These are phyloP conservation scores for Lobosporangium transversale DNA, from an alignment of 192 early-diverging fungal genomes.

Conservation along the genomic window DNA sequence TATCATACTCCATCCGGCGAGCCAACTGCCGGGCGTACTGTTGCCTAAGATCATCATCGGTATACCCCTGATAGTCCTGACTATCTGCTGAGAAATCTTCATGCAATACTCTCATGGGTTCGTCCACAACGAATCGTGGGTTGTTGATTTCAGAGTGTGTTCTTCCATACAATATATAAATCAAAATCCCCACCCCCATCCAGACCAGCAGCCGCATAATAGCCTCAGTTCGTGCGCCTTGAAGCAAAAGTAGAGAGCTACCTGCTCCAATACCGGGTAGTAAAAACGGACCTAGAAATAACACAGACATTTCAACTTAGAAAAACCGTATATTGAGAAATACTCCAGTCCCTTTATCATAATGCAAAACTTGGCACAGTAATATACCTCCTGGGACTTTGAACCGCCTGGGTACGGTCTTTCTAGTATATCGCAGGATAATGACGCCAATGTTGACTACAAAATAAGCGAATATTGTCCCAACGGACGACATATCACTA, in stretches of 20 bases:
- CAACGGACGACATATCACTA: constrained; percentile 87
- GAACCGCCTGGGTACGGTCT: constrained; percentile 75
- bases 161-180: constrained; percentile 77
- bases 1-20: constrained; percentile 28
- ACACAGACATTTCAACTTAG: not conserved
- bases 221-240: constrained; percentile 69
- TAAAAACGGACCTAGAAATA: constrained; percentile 58
- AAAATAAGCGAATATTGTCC: constrained; percentile 88
- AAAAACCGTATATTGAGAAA: too few species aligned
- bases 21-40: constrained; percentile 39
- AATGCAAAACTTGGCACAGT: too few species aligned
- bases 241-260: constrained; percentile 72
- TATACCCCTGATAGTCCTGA: constrained; percentile 33
- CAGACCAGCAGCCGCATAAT: constrained; percentile 81
- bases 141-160: constrained; percentile 65
- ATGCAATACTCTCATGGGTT: constrained; percentile 41
- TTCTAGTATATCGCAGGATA: constrained; percentile 79
- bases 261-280: constrained; percentile 71
- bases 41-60: constrained; percentile 43
- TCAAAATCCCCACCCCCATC: constrained; percentile 78
- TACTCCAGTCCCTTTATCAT: too few species aligned
- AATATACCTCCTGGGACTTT: constrained; percentile 74
- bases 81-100: constrained; percentile 32
- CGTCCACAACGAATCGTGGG: constrained; percentile 22
- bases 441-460: constrained; percentile 82